Evolutionary conservation across 2,329 filamentous ascomycete species (phyloP).

Genomic region (Penicillium sp.): DNA sequence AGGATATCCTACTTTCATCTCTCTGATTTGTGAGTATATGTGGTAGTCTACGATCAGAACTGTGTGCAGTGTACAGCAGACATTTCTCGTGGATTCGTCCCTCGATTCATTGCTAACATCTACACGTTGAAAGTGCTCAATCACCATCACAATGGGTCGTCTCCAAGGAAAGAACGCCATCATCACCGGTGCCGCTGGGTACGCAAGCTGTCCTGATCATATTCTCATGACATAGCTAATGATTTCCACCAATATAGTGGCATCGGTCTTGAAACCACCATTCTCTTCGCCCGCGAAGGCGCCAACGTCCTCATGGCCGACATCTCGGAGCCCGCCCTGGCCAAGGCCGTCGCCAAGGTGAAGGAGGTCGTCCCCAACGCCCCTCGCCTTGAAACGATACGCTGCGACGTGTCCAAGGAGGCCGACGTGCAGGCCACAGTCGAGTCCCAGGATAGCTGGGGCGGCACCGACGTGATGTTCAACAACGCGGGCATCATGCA

Average conservation of each 20-base stretch:
- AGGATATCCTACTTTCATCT: not conserved
- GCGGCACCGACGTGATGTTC: slow-evolving; percentile 87
- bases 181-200: slow-evolving; percentile 84
- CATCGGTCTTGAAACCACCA: slow-evolving; percentile 86
- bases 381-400: slow-evolving; percentile 26
- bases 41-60: not conserved
- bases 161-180: slow-evolving; percentile 65
- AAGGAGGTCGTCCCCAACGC: slow-evolving; percentile 61
- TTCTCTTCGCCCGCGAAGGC: slow-evolving; percentile 85
- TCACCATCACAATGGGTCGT: slow-evolving; percentile 17
- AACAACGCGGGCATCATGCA: slow-evolving; percentile 99
- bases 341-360: slow-evolving; percentile 70
- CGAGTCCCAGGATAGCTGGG: slow-evolving; percentile 72
- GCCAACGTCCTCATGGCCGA: slow-evolving; percentile 82
- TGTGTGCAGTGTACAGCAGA: not conserved
- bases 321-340: slow-evolving; percentile 72
- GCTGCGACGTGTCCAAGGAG: slow-evolving; percentile 77
- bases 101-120: slow-evolving; percentile 2
- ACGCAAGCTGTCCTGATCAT: slow-evolving; percentile 21
- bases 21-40: slow-evolving; percentile 3
- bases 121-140: slow-evolving; percentile 2
- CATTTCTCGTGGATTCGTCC: not conserved
- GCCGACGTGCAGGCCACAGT: slow-evolving; percentile 69
- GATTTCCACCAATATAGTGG: slow-evolving; percentile 49
- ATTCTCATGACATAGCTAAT: slow-evolving; percentile 1